Evolutionary conservation across 2,329 filamentous ascomycete genomes (phyloP), one percentile per base, ranked within the genome.

Genomic region (Ramularia collo-cygni): DNA sequence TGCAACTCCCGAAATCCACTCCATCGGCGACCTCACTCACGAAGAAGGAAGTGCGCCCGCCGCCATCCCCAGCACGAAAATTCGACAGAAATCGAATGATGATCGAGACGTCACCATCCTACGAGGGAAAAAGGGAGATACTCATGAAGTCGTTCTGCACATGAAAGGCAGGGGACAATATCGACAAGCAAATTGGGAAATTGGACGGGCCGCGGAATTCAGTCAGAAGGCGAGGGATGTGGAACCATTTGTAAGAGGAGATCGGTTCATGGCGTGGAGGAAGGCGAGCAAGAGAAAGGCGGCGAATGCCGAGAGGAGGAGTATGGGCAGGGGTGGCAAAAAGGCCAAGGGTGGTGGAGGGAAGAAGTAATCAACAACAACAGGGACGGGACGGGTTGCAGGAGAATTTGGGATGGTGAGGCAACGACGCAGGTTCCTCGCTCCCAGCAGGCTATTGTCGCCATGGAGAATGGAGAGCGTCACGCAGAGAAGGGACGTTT

Each of bases 211-310:
- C 18, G 77, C 76, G 4, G 77, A 83, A 63, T 70, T 69, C 58
- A 54, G 52, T 32, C 48, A 53, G 33, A 73, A 73, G 16, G 73
- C 74, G 16, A 68, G 79, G 38, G 68, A 68, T 47, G 77, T 79
- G 4, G 65, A 65, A 57, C 47, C 52, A 30, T 80, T 75, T 56
- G 69, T 75, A 44, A 72, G 70, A 9, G 71, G 73, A 28, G 76
- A 81, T 55, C 66, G 77, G 35, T 84, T 75, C 69, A 63, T 72
- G 53, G 80, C 80, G 10, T 83, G 80, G 80, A 70, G 74, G 57
- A 81, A 77, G 69, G 66, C 68, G 39, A 61, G 61, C 40, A 67
- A 67, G 47, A 68, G 72, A 57, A 68, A 68, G 50, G 65, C 68
- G 53, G 65, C 62, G 48, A 69, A 64, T 57, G 68, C 66, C 32